Conservation (phyloP, 169 alveolate species). For the Perkinsus chesapeaki region DNA sequence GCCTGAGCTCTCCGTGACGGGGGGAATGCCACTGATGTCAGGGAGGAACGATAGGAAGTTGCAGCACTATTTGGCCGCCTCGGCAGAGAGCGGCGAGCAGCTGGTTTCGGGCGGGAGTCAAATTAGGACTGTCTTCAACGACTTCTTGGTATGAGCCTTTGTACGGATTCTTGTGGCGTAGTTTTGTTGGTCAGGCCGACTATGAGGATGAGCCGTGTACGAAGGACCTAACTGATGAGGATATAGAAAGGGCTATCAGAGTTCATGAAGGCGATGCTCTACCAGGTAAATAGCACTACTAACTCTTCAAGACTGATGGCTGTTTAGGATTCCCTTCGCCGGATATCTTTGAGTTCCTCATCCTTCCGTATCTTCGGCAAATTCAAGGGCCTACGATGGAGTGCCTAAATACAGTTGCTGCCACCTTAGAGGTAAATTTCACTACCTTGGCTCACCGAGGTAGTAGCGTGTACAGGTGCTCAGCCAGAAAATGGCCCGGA, state of each 20-base stretch:
- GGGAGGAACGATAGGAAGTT: slow-evolving; percentile 82
- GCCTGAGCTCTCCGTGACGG: not conserved
- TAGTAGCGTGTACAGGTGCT: slow-evolving; percentile 63
- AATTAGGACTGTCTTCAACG: slow-evolving; percentile 76
- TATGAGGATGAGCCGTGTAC: slow-evolving; percentile 60
- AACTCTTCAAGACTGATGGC: not conserved
- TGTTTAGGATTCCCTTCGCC: slow-evolving; percentile 78
- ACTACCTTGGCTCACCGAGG: slow-evolving; percentile 50
- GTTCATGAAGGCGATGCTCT: slow-evolving; percentile 95
- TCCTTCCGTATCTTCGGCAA: slow-evolving; percentile 85
- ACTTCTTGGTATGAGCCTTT: slow-evolving; percentile 54
- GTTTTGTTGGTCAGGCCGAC: slow-evolving; percentile 32
- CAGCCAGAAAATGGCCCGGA: slow-evolving; percentile 78
- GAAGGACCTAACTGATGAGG: slow-evolving; percentile 77
- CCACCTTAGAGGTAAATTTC: slow-evolving; percentile 11
- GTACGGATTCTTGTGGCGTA: not conserved
- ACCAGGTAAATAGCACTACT: slow-evolving; percentile 74
- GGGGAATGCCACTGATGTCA: not conserved
- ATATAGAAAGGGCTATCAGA: slow-evolving; percentile 90
- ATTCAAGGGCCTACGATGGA: slow-evolving; percentile 77
- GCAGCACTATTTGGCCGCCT: slow-evolving; percentile 47
- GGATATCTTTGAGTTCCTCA: slow-evolving; percentile 88
- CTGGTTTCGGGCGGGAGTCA: slow-evolving; percentile 72
- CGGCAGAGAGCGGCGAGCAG: slow-evolving; percentile 49
- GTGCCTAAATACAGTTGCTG: slow-evolving; percentile 46